Evolutionary conservation across 768 basidiomycete species (phyloP).

Genomic region (Boletellus sp.): DNA sequence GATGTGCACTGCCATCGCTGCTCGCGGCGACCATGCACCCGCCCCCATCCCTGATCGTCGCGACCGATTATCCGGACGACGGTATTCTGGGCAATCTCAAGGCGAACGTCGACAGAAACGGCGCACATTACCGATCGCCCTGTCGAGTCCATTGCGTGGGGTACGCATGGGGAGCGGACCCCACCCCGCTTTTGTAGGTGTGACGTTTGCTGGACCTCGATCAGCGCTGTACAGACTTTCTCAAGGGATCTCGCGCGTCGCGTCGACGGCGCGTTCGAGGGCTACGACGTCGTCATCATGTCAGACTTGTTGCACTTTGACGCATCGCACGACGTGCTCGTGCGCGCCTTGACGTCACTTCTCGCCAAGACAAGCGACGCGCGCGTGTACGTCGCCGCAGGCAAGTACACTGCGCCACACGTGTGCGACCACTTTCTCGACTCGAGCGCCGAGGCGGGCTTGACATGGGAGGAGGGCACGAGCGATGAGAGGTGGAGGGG

Average conservation of each 20-base stretch:
- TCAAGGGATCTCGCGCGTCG: conserved; percentile 13
- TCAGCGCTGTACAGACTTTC: background rate
- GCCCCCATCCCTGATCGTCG: conserved; percentile 52
- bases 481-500: conserved; percentile 44
- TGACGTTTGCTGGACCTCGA: background rate
- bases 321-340: conserved; percentile 52
- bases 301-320: conserved; percentile 74
- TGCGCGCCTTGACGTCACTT: conserved; percentile 48
- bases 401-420: conserved; percentile 53
- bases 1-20: conserved; percentile 64
- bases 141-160: conserved; percentile 46
- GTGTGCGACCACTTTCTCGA: conserved; percentile 54
- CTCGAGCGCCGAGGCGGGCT: conserved; percentile 36
- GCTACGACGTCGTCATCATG: conserved; percentile 59
- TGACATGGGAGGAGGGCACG: conserved; percentile 46
- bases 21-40: conserved; percentile 44
- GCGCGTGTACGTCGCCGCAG: conserved; percentile 57
- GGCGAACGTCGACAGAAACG: conserved; percentile 53
- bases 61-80: conserved; percentile 68
- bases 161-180: conserved; percentile 65
- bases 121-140: conserved; percentile 27
- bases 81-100: conserved; percentile 54
- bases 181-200: conserved; percentile 45
- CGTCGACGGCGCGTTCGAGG: conserved; percentile 17
- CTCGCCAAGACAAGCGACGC: conserved; percentile 41